Evolutionary conservation across 1,139 yeast species (phyloP).

Genomic region (Suhomyces terraborum): DNA sequence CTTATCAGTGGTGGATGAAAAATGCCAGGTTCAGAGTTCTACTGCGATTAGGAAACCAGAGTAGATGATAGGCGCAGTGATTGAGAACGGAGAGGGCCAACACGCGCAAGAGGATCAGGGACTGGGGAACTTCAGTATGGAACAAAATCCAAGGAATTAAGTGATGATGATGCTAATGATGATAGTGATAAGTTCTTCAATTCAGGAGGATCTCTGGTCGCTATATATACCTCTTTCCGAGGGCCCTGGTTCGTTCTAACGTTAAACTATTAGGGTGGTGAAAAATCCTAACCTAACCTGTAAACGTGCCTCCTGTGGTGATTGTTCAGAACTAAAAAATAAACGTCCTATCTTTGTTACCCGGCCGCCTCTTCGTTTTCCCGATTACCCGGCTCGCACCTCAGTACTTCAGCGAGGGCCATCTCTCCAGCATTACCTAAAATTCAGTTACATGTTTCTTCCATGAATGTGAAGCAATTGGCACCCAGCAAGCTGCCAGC

Average conservation of each 20-base stretch:
- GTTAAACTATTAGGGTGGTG: neutral
- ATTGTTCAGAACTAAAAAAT: constrained; percentile 9
- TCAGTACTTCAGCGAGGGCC: neutral
- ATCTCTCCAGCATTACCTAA: neutral
- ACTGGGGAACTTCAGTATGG: too few species aligned
- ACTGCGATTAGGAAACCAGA: too few species aligned
- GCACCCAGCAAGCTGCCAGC: too few species aligned
- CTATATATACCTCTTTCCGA: neutral
- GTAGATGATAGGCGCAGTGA: too few species aligned
- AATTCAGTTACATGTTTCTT: neutral
- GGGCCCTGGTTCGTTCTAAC: neutral
- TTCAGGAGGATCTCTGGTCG: too few species aligned
- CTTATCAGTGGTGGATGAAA: neutral
- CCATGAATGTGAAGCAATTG: too few species aligned
- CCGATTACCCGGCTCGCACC: constrained; percentile 5
- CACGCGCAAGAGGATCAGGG: too few species aligned
- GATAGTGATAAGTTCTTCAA: too few species aligned
- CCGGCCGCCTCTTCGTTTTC: constrained; percentile 1
- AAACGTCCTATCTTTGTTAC: constrained; percentile 2
- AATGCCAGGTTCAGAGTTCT: too few species aligned
- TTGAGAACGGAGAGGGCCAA: too few species aligned
- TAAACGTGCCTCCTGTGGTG: constrained; percentile 6
- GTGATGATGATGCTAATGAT: too few species aligned
- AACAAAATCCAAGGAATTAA: too few species aligned
- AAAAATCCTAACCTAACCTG: constrained; percentile 7